Evolutionary conservation across 257 asterid genomes (phyloP).

Genomic region (Asclepias syriaca): DNA sequence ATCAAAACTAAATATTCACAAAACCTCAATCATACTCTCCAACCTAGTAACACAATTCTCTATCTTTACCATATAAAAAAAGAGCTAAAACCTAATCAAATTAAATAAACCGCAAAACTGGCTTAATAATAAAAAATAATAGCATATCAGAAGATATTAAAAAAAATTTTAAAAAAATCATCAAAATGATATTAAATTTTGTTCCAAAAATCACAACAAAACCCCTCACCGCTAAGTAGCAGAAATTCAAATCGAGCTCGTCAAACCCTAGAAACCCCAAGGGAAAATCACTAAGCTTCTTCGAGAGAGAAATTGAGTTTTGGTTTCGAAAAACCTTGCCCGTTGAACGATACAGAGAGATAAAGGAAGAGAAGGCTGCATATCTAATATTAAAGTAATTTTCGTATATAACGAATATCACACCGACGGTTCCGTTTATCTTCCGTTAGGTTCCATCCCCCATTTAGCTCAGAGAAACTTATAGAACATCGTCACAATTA

Average conservation of each 20-base stretch:
- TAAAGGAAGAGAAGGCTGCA: conserved; percentile 19
- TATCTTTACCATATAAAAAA: background rate
- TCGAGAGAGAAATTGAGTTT: conserved; percentile 40
- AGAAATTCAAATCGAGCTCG: conserved; percentile 36
- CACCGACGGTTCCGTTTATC: conserved; percentile 63
- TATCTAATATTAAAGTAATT: conserved; percentile 28
- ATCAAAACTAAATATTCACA: conserved; percentile 21
- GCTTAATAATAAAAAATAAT: conserved; percentile 4
- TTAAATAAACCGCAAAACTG: conserved; percentile 8
- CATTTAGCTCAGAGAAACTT: background rate
- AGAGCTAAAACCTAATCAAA: background rate
- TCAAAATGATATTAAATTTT: conserved; percentile 11
- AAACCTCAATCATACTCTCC: conserved; percentile 28
- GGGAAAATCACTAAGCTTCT: conserved; percentile 23
- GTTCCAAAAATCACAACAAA: conserved; percentile 21
- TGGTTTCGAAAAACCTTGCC: conserved; percentile 56
- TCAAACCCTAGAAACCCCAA: conserved; percentile 22
- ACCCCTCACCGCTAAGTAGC: conserved; percentile 19
- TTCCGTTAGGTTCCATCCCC: conserved; percentile 28
- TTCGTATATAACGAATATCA: conserved; percentile 87
- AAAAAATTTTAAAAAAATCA: background rate
- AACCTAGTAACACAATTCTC: conserved; percentile 6
- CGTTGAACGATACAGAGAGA: conserved; percentile 63
- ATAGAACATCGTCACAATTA: background rate
- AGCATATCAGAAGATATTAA: background rate